A percentile compares a stretch with the other conserved stretches of the same genome.
Evolutionary conservation across 345 rosid genomes (phyloP).

Genomic region (Hirschfeldia incana): DNA sequence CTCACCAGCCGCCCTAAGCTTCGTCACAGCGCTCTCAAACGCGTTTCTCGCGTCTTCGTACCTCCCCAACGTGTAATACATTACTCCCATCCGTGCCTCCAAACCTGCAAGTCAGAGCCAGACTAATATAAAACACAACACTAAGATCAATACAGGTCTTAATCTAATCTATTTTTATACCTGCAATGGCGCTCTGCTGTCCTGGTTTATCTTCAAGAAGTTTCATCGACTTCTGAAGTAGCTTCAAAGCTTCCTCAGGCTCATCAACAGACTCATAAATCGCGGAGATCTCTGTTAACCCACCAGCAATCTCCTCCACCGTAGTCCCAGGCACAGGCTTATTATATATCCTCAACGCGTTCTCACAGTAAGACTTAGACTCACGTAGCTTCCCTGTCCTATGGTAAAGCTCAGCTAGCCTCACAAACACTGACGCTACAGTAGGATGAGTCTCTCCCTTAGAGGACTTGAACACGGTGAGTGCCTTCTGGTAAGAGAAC

Average conservation of each 20-base stretch:
- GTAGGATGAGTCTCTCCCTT: constrained; percentile 95
- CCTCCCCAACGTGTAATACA: constrained; percentile 89
- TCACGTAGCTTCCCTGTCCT: constrained; percentile 95
- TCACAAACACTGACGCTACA: constrained; percentile 89
- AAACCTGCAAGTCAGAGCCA: constrained; percentile 50
- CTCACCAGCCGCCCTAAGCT: constrained; percentile 90
- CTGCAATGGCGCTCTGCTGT: constrained; percentile 90
- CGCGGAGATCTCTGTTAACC: constrained; percentile 89
- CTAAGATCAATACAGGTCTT: too few relatives aligned
- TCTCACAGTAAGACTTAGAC: constrained; percentile 93
- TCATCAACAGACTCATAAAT: constrained; percentile 96
- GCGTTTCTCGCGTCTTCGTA: constrained; percentile 87
- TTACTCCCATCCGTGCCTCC: constrained; percentile 97
- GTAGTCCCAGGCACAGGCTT: constrained; percentile 98
- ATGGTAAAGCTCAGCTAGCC: constrained; percentile 94
- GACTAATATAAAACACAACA: neutral
- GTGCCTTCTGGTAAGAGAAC: constrained; percentile 98
- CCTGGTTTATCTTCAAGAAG: constrained; percentile 96
- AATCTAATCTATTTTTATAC: neutral
- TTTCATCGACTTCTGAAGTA: constrained; percentile 89
- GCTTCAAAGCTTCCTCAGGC: constrained; percentile 97
- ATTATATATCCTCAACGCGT: constrained; percentile 83
- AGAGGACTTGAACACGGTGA: constrained; percentile 91
- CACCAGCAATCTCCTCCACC: constrained; percentile 86
- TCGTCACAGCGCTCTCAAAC: constrained; percentile 79